These are phyloP conservation scores for Lepiota venenata DNA, from an alignment of 768 basidiomycete species.

Conservation along the genomic window DNA sequence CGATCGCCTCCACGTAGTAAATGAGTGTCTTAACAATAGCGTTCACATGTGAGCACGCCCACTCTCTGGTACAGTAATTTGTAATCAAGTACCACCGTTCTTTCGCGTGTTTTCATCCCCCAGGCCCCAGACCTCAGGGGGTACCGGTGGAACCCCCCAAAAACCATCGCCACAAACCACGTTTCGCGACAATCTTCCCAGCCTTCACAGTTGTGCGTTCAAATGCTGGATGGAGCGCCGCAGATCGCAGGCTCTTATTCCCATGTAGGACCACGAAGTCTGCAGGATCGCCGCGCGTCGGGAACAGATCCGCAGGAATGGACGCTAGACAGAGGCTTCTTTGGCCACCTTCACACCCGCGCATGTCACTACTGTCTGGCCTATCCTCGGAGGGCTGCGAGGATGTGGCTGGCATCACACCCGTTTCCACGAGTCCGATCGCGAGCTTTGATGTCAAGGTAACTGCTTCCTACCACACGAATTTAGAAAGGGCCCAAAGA, in stretches of 20 bases:
- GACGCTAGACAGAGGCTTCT: neutral
- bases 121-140: neutral
- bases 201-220: conserved; percentile 49
- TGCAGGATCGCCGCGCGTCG: conserved; percentile 40
- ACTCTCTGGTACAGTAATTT: no score
- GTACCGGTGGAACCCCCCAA: conserved; percentile 1
- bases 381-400: neutral
- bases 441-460: conserved; percentile 50
- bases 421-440: conserved; percentile 28
- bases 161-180: conserved; percentile 33
- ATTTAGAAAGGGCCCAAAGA: conserved; percentile 1
- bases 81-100: no score
- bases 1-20: no score
- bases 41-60: no score
- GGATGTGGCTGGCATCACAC: neutral
- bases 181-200: conserved; percentile 40
- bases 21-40: no score
- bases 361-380: neutral
- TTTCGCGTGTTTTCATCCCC: neutral
- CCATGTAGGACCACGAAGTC: conserved; percentile 61
- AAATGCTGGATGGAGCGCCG: conserved; percentile 45
- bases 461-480: conserved; percentile 37
- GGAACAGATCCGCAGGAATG: conserved; percentile 28
- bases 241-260: conserved; percentile 37
- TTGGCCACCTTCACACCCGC: neutral